A percentile compares a stretch with the other conserved stretches of the same genome.
Evolutionary conservation across 2,329 filamentous ascomycete species (phyloP).

Genomic region (Camptophora hylomeconis): DNA sequence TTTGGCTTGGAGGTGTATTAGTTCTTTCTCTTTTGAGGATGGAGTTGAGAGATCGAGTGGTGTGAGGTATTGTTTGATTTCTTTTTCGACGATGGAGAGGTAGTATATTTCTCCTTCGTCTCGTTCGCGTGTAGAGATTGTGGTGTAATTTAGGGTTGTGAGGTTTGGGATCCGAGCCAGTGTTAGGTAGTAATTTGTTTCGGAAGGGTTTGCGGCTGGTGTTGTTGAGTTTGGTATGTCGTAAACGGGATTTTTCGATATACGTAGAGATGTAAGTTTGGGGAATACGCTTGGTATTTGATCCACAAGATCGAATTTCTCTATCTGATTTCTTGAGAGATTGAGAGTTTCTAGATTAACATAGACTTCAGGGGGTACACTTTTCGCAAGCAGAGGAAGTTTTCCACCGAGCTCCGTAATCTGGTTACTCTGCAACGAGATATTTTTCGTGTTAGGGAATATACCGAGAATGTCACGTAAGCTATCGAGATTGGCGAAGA

Average conservation of each 20-base stretch:
- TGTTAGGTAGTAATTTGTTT: conserved; percentile 15
- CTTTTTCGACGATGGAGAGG: conserved; percentile 66
- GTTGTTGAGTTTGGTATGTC: conserved; percentile 27
- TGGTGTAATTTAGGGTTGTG: conserved; percentile 35
- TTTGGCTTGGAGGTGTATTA: conserved; percentile 37
- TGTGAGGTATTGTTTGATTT: no score
- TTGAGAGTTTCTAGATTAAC: conserved; percentile 55
- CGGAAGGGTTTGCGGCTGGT: conserved; percentile 5
- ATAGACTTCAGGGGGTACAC: no score
- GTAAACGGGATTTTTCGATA: conserved; percentile 79
- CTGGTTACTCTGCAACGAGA: conserved; percentile 61
- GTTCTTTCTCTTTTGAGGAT: neutral
- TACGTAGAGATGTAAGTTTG: conserved; percentile 58
- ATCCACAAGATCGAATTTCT: conserved; percentile 63
- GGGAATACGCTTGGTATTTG: conserved; percentile 56
- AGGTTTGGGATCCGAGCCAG: conserved; percentile 23
- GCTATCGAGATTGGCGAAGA: conserved; percentile 22
- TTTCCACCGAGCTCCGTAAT: conserved; percentile 33
- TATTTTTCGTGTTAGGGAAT: conserved; percentile 37
- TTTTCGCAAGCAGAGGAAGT: conserved; percentile 30
- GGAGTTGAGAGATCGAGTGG: conserved; percentile 23
- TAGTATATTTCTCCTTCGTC: conserved; percentile 90
- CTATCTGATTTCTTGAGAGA: conserved; percentile 58
- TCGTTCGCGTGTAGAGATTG: conserved; percentile 60
- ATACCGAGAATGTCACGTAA: conserved; percentile 40